phyloP scores from a whole-genome alignment of 1,139 yeast species.

The Debaryomyces singareniensis region DNA sequence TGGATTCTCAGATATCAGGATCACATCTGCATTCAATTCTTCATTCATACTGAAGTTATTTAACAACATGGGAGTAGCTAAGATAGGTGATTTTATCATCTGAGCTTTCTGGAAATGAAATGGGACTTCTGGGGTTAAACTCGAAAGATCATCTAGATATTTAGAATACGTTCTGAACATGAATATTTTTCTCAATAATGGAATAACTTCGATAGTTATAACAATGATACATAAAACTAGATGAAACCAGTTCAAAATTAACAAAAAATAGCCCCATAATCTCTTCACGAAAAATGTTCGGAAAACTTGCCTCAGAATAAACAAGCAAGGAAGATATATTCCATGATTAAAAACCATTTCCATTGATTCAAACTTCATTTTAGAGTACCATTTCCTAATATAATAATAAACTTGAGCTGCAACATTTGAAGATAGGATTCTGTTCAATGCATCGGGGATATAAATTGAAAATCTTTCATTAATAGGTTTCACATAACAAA shows the following conservation, averaged over 20 bases:
- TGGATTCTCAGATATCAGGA: neutral
- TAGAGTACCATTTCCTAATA: too few relatives aligned
- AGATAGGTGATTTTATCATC: conserved; percentile 1
- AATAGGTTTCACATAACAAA: too few relatives aligned
- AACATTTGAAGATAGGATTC: too few relatives aligned
- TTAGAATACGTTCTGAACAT: conserved; percentile 22
- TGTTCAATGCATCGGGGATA: too few relatives aligned
- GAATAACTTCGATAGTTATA: conserved; percentile 30
- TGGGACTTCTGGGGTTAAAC: conserved; percentile 19
- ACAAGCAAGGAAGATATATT: too few relatives aligned
- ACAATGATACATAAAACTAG: conserved; percentile 38
- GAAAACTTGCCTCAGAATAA: too few relatives aligned
- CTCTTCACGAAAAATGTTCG: too few relatives aligned
- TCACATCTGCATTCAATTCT: neutral
- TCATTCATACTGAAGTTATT: neutral
- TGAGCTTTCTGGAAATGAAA: conserved; percentile 12
- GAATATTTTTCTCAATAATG: conserved; percentile 21
- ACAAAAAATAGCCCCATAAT: too few relatives aligned
- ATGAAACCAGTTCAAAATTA: conserved; percentile 28
- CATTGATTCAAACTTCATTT: too few relatives aligned
- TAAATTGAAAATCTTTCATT: too few relatives aligned
- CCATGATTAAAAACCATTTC: too few relatives aligned
- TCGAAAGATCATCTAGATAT: conserved; percentile 26
- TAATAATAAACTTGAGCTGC: too few relatives aligned
- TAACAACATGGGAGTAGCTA: neutral